Evolutionary conservation across 2,329 filamentous ascomycete genomes (phyloP).

Genomic region (Colletotrichum magnum): DNA sequence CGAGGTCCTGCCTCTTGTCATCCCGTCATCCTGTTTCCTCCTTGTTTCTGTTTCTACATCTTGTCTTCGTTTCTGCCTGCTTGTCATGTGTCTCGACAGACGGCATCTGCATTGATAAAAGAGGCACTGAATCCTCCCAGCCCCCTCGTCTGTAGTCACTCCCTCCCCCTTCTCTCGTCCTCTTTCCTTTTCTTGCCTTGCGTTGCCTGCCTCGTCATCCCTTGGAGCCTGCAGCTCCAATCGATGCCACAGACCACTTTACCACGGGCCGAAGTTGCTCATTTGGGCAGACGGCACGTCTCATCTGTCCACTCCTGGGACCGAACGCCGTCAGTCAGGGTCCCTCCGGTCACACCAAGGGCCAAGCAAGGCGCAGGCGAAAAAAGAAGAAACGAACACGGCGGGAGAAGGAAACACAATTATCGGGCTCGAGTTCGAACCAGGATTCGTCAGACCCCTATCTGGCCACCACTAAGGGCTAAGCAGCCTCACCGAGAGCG

Average conservation of each 20-base stretch:
- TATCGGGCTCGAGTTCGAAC: not conserved
- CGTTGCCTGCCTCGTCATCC: slow-evolving; percentile 17
- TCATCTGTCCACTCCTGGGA: slow-evolving; percentile 20
- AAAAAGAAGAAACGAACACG: not conserved
- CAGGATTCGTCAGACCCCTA: slow-evolving; percentile 5
- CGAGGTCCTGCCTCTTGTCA: not conserved
- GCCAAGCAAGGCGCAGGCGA: slow-evolving; percentile 1
- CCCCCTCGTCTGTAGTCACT: not conserved
- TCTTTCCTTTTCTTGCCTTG: not conserved
- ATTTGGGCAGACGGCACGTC: slow-evolving; percentile 19
- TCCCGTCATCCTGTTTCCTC: not conserved
- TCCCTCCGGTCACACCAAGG: not conserved
- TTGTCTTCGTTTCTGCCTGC: not conserved
- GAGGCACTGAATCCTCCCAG: slow-evolving; percentile 21
- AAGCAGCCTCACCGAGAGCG: slow-evolving; percentile 28
- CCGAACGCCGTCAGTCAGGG: slow-evolving; percentile 22
- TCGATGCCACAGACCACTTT: not conserved
- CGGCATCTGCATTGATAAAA: slow-evolving; percentile 6
- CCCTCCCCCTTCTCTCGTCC: not conserved
- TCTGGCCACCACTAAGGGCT: not conserved
- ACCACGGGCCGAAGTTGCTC: slow-evolving; percentile 21
- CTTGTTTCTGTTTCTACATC: not conserved
- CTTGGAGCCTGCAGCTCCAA: slow-evolving; percentile 6
- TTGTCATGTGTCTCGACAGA: not conserved
- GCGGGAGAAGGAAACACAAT: too few species aligned